Base-by-base conservation (phyloP, 1,139 yeast genomes). In the Kazachstania sp. region DNA sequence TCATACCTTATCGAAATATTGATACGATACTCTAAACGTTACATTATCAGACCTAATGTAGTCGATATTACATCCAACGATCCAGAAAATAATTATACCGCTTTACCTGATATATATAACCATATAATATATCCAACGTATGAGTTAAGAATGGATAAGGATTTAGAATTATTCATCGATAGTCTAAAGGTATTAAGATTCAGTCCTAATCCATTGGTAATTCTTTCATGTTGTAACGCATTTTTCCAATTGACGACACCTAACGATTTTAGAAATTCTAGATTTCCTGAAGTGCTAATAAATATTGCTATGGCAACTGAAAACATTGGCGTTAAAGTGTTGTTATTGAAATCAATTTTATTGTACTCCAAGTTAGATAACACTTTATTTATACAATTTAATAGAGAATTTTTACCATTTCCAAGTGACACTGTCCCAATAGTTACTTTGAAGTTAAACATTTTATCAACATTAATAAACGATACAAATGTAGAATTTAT, bases 1-100 rank as follows among this genome's bases (percentile, higher is more conserved):
- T 66, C 75, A 0, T 64, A 71, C 19, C 64, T 79, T 11, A 69
- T 88, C 26, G 87, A 84, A 44, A 58, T 85, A 9, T 69, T 90
- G 46, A 75, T 81, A 0, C 78, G 79, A 46, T 94, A 94, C 61
- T 71, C 79, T 20, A 72, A 92, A 47, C 57, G 67, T 19, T 88
- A 75, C 60, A 60, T 86, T 37, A 74, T 80, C 3, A 69, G 71
- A 48, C 85, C 94, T 9, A 58, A 55, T 19, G 49, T 68, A n/a
- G 50, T 57, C 34, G 67, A 66, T 46, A 55, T 61, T 9, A 60
- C 65, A 0, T 51, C 61, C 1, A 60, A 63, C 18, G 58, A 63
- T 3, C 50, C 56, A 0, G 66, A 63, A 37, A 57, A 50, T 37
- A 44, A 48, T 19, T 54, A 63, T 0, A 63, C 71, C 7, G 70